Conservation (phyloP, 495 filamentous ascomycete genomes). For the Trichoderma reesei region DNA sequence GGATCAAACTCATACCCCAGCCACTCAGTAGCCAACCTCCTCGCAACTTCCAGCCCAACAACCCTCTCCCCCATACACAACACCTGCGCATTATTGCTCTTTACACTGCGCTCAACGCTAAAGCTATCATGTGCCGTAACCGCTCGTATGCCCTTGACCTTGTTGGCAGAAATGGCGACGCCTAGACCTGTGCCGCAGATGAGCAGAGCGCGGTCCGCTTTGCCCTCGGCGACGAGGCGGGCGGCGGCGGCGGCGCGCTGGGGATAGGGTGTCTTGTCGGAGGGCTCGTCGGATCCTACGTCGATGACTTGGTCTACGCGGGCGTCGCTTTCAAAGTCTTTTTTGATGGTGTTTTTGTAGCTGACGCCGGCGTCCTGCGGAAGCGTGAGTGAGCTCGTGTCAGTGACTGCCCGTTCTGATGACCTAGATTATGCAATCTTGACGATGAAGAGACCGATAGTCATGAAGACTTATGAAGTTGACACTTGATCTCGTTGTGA, state of each 20-base stretch:
- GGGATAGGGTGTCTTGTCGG: slow-evolving; percentile 77
- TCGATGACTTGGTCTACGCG: slow-evolving; percentile 61
- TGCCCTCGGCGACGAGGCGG: slow-evolving; percentile 55
- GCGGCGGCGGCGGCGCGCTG: slow-evolving; percentile 65
- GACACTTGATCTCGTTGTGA: no score
- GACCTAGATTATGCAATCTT: not conserved
- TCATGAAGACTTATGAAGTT: no score
- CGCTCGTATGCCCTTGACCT: slow-evolving; percentile 73
- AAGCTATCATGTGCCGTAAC: slow-evolving; percentile 84
- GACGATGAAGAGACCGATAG: no score
- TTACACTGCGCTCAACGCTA: slow-evolving; percentile 67
- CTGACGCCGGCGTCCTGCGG: slow-evolving; percentile 69
- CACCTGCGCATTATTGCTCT: slow-evolving; percentile 82
- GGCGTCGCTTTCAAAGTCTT: slow-evolving; percentile 55
- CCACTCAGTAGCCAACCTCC: slow-evolving; percentile 72
- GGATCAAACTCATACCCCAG: slow-evolving; percentile 73
- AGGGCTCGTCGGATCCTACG: slow-evolving; percentile 42
- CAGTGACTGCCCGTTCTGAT: slow-evolving; percentile 3
- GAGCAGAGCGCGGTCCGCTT: slow-evolving; percentile 68
- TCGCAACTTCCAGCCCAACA: slow-evolving; percentile 68
- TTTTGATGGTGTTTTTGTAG: slow-evolving; percentile 74
- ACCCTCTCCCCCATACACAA: slow-evolving; percentile 83
- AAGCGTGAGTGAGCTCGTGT: no score
- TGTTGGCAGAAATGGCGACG: slow-evolving; percentile 80
- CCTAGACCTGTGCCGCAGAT: slow-evolving; percentile 85